Base-by-base conservation (phyloP, 148 eudicot species). In the Agrostemma githago region DNA sequence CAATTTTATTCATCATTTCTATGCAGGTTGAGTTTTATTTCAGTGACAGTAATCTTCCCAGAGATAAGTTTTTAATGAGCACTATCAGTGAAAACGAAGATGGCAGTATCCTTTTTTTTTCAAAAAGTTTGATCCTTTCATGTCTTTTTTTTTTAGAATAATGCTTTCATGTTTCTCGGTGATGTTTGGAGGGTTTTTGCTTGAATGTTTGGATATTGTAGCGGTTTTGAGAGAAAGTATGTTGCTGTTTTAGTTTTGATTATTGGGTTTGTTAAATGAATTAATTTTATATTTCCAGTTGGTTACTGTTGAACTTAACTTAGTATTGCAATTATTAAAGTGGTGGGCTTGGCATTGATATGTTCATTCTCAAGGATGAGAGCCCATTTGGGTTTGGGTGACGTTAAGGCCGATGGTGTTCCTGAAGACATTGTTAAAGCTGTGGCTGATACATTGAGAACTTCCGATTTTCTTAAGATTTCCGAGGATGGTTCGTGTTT, bases 11-110 rank as follows among this genome's bases (percentile, higher is more conserved):
- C 56, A 6, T 51, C 16, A 51, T 73, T 19, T 26, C 34, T 20
- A 1, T 72, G 60, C 84, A 94, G 98, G 95, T 93, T 41, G 98
- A 94, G 83, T 94, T 91, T 72, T 94, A 94, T 71, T 91, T 94
- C 80, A 83, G 98, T 75, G 98, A 95, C 72, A 95, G 98, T 77
- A 95, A 95, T 79, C 92, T 95, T 62, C 96, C 97, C 0, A 81
- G 86, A 53, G 98, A 95, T 67, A 77, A 68, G 10, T 95, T 92
- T 75, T 83, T 95, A 65, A 81, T 14, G 73, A 79, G 85, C 43
- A 80, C 96, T 3, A 77, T 94, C 66, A 68, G 78, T 53, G 97
- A 95, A 48, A 85, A 81, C 72, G 96, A 90, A 83, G 92, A 95
- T 86, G 96, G 96, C 43, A 17, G 97, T 95, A 95, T 94, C 98